Evolutionary conservation across 163 green algal genomes (phyloP), one percentile per base, ranked within the genome.

Genomic region (Volvox carteri): DNA sequence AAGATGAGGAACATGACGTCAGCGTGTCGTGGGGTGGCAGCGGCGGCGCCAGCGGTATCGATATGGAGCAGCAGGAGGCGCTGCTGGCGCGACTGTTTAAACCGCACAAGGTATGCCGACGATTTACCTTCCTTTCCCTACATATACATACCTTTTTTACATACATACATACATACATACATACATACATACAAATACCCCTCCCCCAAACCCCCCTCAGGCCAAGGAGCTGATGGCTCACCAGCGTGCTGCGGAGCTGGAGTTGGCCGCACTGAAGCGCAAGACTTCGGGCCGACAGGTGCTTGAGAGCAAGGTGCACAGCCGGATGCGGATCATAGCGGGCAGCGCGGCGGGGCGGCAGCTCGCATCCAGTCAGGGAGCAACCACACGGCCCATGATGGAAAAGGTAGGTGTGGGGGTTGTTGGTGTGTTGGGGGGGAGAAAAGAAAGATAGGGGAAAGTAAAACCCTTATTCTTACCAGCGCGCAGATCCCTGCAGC

Each of bases 321-420:
- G 83, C 92, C 84, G 84, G 50, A 89, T 98, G 85, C 91, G 94
- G 68, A 96, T 98, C 84, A 93, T 97, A 11, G 72, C 85, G 28
- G 96, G 96, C n/a, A 84, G 56, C 8, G 92, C 92, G 4, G 90
- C 93, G n/a, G 92, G 93, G 16, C 83, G 77, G 65, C 70, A 90
- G 35, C 91, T 96, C 21, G 56, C 93, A n/a, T 94, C 91, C 16
- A 92, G 86, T 41, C 86, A 90, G 62, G 93, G 91, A 14, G 84
- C 16, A 44, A 89, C 44, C 70, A 98, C 96, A 19, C 91, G 96
- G 25, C 96, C 96, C 14, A 98, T 98, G 96, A 98, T 98, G 96
- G 96, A 97, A 84, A 94, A 96, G 84, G 94, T 96, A 83, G 18
- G 91, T 1, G 84, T 52, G 62, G 92, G 44, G 60, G 79, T 37